phyloP scores from a whole-genome alignment of 164 flowering plant genomes.

The Magnolia kwangsiensis region DNA sequence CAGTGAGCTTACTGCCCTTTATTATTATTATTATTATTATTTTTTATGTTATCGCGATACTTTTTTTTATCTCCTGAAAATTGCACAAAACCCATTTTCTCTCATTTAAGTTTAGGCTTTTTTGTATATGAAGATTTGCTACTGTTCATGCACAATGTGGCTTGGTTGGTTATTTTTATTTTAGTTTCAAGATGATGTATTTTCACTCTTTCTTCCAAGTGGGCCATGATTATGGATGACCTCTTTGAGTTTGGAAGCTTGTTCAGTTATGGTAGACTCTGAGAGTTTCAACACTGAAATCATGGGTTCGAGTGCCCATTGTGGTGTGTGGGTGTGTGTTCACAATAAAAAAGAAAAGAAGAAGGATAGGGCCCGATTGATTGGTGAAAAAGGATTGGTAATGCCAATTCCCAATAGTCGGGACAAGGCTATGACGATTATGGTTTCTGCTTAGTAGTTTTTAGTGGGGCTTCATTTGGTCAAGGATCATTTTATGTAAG shows the following conservation, averaged over 20 bases:
- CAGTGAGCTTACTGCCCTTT: slow-evolving; percentile 25
- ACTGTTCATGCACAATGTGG: neutral
- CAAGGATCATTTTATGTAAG: too few species aligned
- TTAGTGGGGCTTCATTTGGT: too few species aligned
- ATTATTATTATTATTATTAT: neutral
- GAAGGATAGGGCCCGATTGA: too few species aligned
- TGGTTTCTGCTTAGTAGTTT: too few species aligned
- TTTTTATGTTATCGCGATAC: neutral
- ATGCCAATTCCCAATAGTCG: too few species aligned
- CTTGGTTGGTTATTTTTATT: neutral
- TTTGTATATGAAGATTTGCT: neutral
- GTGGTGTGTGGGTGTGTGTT: too few species aligned
- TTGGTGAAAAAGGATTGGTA: too few species aligned
- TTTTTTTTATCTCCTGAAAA: too few species aligned
- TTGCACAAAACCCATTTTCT: too few species aligned
- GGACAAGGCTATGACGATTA: too few species aligned
- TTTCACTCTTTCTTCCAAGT: neutral
- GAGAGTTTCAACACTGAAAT: neutral
- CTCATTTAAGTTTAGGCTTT: neutral
- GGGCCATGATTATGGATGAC: neutral
- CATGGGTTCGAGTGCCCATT: neutral
- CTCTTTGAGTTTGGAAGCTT: neutral
- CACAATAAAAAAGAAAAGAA: too few species aligned
- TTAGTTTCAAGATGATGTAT: neutral
- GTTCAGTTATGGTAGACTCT: neutral